Evolutionary conservation across 73 alveolate genomes (phyloP).

Genomic region (Effrenium voratum): DNA sequence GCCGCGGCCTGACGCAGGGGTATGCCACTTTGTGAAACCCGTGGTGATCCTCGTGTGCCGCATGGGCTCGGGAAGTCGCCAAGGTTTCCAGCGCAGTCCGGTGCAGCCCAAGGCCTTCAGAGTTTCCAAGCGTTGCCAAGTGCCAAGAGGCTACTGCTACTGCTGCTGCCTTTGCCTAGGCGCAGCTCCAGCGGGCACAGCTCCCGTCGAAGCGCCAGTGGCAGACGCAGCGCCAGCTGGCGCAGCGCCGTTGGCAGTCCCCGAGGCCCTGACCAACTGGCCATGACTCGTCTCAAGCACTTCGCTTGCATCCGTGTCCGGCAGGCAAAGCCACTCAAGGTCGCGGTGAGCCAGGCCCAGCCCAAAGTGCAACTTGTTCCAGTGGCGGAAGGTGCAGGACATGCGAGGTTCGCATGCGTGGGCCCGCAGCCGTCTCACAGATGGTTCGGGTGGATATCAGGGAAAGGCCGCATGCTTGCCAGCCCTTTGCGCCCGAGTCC

Average conservation of each 20-base stretch:
- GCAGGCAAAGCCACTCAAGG: too few species aligned
- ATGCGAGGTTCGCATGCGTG: too few species aligned
- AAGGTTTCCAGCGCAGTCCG: constrained; percentile 18
- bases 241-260: too few species aligned
- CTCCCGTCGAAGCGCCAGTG: neutral
- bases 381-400: neutral
- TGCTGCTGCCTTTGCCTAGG: too few species aligned
- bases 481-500: too few species aligned
- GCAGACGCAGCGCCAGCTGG: neutral
- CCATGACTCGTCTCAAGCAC: too few species aligned
- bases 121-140: too few species aligned
- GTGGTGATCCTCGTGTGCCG: too few species aligned
- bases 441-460: neutral
- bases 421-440: neutral
- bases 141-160: neutral
- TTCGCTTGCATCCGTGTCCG: too few species aligned
- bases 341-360: too few species aligned
- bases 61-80: neutral
- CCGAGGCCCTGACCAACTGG: too few species aligned
- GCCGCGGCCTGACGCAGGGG: neutral
- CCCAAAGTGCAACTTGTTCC: neutral
- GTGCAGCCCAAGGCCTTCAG: neutral
- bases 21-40: neutral
- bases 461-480: too few species aligned
- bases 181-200: neutral